These are phyloP conservation scores for Ceratocystis diversiconidia DNA, from an alignment of 2,329 filamentous ascomycete genomes.

Conservation along the genomic window DNA sequence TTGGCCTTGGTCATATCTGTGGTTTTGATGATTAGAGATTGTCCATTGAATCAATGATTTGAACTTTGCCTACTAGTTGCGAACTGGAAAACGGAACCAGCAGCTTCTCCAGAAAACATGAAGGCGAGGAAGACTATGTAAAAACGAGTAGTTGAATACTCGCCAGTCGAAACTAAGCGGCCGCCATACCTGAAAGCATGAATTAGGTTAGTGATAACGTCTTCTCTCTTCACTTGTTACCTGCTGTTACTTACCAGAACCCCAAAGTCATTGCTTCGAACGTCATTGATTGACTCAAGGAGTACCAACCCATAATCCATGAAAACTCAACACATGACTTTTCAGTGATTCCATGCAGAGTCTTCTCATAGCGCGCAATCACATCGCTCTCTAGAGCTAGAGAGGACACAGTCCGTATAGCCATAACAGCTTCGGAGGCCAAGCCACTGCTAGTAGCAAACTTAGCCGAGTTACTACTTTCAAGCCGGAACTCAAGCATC, in stretches of 20 bases:
- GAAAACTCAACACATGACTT: constrained; percentile 24
- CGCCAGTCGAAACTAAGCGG: constrained; percentile 29
- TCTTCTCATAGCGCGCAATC: constrained; percentile 25
- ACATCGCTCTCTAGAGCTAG: constrained; percentile 34
- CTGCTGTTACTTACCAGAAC: constrained; percentile 25
- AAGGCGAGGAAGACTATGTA: constrained; percentile 38
- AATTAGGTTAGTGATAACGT: neutral
- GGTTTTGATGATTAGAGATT: neutral
- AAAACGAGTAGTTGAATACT: constrained; percentile 34
- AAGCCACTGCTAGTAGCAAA: constrained; percentile 35
- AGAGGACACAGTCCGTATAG: constrained; percentile 36
- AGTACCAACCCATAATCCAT: constrained; percentile 30
- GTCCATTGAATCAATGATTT: neutral
- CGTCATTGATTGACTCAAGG: constrained; percentile 29
- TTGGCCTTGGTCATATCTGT: constrained; percentile 35
- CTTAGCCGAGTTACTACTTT: constrained; percentile 30
- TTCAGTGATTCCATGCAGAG: constrained; percentile 24
- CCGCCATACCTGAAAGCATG: constrained; percentile 27
- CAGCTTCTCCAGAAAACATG: constrained; percentile 32
- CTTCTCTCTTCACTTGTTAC: neutral
- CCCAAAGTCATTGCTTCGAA: constrained; percentile 29
- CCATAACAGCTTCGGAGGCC: constrained; percentile 36
- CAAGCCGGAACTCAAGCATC: constrained; percentile 34
- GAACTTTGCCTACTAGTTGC: constrained; percentile 27
- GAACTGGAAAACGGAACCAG: constrained; percentile 32